phyloP scores from a whole-genome alignment of 805 yeast genomes.

The Saccharomycopsis synnaedendra region DNA sequence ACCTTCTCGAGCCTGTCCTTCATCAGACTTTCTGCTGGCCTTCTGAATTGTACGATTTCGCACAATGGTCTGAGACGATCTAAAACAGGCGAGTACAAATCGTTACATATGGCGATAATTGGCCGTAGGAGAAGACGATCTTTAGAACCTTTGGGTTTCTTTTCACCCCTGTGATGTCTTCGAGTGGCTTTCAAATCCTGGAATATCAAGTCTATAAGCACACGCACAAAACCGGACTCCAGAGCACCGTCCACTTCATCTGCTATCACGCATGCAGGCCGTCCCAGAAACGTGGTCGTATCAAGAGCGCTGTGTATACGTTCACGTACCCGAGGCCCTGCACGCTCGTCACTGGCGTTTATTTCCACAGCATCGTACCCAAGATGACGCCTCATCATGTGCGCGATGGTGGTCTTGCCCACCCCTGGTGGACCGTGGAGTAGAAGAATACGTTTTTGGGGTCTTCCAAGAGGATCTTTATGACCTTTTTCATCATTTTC shows the following conservation, averaged over 20 bases:
- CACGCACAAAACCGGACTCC: slow-evolving; percentile 51
- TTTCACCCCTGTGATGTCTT: slow-evolving; percentile 16
- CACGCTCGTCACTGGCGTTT: slow-evolving; percentile 74
- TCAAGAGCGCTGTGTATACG: slow-evolving; percentile 53
- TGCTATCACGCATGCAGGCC: slow-evolving; percentile 71
- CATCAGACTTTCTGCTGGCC: slow-evolving; percentile 38
- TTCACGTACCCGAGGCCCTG: slow-evolving; percentile 43
- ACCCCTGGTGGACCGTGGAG: slow-evolving; percentile 90
- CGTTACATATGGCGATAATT: slow-evolving; percentile 86
- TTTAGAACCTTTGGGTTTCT: slow-evolving; percentile 24
- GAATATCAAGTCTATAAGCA: slow-evolving; percentile 43
- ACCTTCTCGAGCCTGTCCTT: slow-evolving; percentile 38
- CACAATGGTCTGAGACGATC: slow-evolving; percentile 64
- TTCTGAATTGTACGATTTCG: slow-evolving; percentile 58
- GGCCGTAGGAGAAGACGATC: slow-evolving; percentile 57
- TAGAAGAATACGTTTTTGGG: slow-evolving; percentile 51
- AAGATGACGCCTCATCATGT: slow-evolving; percentile 68
- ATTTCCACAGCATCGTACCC: slow-evolving; percentile 76
- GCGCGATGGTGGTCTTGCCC: slow-evolving; percentile 87
- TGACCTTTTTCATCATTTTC: slow-evolving; percentile 4
- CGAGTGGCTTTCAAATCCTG: slow-evolving; percentile 45
- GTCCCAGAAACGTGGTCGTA: slow-evolving; percentile 52
- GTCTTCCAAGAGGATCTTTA: slow-evolving; percentile 45
- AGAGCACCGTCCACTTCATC: slow-evolving; percentile 86
- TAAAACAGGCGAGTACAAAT: slow-evolving; percentile 62